Percentiles rank a stretch among this genome's conserved stretches.
These are phyloP conservation scores for Cnidoscolus chayamansa DNA, from an alignment of 441 rosid genomes.

Conservation along the genomic window DNA sequence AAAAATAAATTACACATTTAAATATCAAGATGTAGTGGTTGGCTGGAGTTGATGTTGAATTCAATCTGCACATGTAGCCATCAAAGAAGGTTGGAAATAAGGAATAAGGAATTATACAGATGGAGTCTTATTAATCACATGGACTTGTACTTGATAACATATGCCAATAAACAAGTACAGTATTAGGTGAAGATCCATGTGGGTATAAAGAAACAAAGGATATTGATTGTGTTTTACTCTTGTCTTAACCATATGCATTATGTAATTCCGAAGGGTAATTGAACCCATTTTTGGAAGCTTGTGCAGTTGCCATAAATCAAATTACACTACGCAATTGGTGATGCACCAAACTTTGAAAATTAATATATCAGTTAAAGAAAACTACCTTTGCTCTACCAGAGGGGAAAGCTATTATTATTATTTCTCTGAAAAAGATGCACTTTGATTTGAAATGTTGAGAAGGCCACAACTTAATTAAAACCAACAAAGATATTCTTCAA, in stretches of 20 bases:
- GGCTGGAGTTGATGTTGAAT: neutral
- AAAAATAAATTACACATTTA: too few relatives aligned
- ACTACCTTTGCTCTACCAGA: conserved; percentile 2
- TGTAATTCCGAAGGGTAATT: too few relatives aligned
- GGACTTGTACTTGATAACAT: conserved; percentile 3
- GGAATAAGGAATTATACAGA: neutral
- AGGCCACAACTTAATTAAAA: neutral
- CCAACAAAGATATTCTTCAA: neutral
- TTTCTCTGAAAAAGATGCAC: neutral
- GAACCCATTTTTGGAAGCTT: too few relatives aligned
- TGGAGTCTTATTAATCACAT: conserved; percentile 7
- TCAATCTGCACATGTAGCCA: conserved; percentile 14
- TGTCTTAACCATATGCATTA: neutral
- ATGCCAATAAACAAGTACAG: neutral
- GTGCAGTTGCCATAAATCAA: too few relatives aligned
- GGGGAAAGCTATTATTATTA: neutral
- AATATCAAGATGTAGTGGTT: too few relatives aligned
- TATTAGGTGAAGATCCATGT: neutral
- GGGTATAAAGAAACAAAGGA: neutral
- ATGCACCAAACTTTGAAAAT: conserved; percentile 2
- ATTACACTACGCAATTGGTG: too few relatives aligned
- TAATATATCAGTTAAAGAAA: neutral
- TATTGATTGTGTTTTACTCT: neutral
- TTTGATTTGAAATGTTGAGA: neutral
- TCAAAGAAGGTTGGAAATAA: neutral